Conservation (phyloP, 78 protist genomes). For the Isochrysis galbana region DNA sequence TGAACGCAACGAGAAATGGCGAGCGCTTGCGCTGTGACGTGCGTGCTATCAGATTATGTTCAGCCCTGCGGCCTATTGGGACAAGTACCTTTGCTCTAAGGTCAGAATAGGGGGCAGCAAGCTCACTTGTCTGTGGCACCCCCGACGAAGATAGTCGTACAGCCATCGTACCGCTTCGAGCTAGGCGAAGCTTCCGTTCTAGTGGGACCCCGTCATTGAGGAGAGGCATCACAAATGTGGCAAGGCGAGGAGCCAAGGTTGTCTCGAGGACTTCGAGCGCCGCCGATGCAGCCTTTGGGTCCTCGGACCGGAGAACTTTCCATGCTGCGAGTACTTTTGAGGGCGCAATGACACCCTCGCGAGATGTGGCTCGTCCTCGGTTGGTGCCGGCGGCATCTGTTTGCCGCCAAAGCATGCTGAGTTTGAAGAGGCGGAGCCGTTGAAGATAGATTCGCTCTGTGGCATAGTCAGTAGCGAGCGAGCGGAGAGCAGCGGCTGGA, state of each 20-base stretch:
- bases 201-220: not conserved
- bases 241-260: not conserved
- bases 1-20: too few relatives aligned
- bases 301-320: not conserved
- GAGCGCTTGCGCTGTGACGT: too few relatives aligned
- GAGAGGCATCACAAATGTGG: not conserved
- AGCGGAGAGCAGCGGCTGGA: not conserved
- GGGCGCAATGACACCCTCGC: not conserved
- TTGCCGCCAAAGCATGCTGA: not conserved
- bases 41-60: too few relatives aligned
- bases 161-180: too few relatives aligned
- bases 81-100: too few relatives aligned
- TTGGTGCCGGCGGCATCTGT: too few relatives aligned
- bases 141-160: too few relatives aligned
- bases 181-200: not conserved
- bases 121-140: too few relatives aligned
- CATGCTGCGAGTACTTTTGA: not conserved
- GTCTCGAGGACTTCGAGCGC: conserved; percentile 3
- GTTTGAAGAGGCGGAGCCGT: not conserved
- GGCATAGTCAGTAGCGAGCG: not conserved
- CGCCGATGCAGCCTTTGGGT: not conserved
- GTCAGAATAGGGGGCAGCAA: too few relatives aligned
- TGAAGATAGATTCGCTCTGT: not conserved
- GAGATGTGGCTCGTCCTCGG: not conserved
- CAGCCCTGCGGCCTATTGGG: too few relatives aligned